Conservation (phyloP, 129 eudicot genomes). For the Flaveria sonorensis region DNA sequence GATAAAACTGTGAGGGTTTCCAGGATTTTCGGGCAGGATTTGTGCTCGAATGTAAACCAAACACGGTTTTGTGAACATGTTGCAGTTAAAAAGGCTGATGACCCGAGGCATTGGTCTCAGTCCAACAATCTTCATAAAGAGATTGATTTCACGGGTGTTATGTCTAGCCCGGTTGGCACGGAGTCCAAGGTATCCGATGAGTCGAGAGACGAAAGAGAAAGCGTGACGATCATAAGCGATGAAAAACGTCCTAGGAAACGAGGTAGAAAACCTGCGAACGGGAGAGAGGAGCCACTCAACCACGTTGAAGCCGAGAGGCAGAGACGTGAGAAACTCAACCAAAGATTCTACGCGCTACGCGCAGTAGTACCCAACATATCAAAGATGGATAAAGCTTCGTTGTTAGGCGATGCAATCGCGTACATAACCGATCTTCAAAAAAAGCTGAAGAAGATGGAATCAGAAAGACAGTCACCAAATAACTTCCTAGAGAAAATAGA, state of each 20-base stretch:
- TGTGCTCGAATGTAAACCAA: constrained; percentile 34
- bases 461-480: constrained; percentile 37
- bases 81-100: constrained; percentile 50
- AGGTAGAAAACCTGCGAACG: constrained; percentile 90
- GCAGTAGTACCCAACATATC: constrained; percentile 96
- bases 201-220: constrained; percentile 48
- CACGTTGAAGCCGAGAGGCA: constrained; percentile 95
- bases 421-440: constrained; percentile 88
- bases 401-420: constrained; percentile 89
- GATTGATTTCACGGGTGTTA: constrained; percentile 68
- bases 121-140: constrained; percentile 42
- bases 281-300: constrained; percentile 87
- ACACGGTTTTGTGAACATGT: constrained; percentile 47
- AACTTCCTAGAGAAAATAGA: constrained; percentile 46
- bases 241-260: constrained; percentile 76
- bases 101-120: constrained; percentile 52
- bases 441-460: constrained; percentile 75
- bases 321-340: constrained; percentile 87
- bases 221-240: constrained; percentile 24
- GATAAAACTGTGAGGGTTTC: constrained; percentile 37
- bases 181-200: constrained; percentile 83
- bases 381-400: constrained; percentile 97
- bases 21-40: constrained; percentile 82
- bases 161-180: constrained; percentile 38
- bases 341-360: constrained; percentile 81